Percentiles rank a stretch among this genome's conserved stretches.
Evolutionary conservation across 148 eudicot genomes (phyloP).

Genomic region (Rhododendron vialii): DNA sequence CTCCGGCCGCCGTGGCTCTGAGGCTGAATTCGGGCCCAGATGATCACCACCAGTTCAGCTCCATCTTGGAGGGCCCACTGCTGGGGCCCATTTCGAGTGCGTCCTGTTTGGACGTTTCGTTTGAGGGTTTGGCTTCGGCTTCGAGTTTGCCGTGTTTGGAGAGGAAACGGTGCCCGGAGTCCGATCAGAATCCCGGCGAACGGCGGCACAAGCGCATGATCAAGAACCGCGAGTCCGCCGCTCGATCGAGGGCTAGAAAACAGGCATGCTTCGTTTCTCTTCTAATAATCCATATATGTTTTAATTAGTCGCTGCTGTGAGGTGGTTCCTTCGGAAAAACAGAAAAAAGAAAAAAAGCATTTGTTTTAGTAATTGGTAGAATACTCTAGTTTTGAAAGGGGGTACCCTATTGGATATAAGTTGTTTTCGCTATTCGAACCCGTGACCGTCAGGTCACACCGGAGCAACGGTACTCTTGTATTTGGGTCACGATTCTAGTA

Average conservation of each 20-base stretch:
- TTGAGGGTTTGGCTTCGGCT: slow-evolving; percentile 23
- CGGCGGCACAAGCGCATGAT: slow-evolving; percentile 41
- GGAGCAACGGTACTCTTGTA: no score
- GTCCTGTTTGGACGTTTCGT: neutral
- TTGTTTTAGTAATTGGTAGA: no score
- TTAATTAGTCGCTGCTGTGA: no score
- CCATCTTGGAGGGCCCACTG: neutral
- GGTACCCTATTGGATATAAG: no score
- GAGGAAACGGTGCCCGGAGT: slow-evolving; percentile 26
- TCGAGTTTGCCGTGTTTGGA: slow-evolving; percentile 6
- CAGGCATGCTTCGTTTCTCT: slow-evolving; percentile 24
- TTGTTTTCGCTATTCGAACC: no score
- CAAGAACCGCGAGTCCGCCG: slow-evolving; percentile 59
- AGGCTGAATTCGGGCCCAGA: slow-evolving; percentile 20
- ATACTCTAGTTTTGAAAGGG: no score
- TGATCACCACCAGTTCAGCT: neutral
- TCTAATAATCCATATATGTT: neutral
- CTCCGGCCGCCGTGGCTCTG: slow-evolving; percentile 17
- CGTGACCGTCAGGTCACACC: no score
- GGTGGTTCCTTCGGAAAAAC: no score
- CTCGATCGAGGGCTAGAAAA: slow-evolving; percentile 50
- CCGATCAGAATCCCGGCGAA: slow-evolving; percentile 19
- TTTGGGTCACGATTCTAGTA: no score
- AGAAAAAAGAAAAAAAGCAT: no score
- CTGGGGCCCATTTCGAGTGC: neutral